Percentiles rank a stretch among this genome's conserved stretches.
These are phyloP conservation scores for Wickerhamomyces alni DNA, from an alignment of 805 yeast species.

Conservation along the genomic window DNA sequence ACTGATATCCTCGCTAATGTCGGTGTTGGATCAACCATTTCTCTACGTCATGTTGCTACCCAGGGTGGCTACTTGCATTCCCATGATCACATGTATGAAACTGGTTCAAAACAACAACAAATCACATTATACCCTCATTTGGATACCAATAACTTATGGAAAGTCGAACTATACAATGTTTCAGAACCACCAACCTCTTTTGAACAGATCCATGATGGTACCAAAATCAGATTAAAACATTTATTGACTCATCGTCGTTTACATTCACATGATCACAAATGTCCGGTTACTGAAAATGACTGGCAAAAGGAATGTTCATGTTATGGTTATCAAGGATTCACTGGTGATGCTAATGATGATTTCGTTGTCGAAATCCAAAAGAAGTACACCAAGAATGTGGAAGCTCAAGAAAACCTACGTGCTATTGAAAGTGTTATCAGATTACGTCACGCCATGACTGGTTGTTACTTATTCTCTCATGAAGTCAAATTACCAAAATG, in stretches of 20 bases:
- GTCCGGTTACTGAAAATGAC: conserved; percentile 67
- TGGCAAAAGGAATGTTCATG: conserved; percentile 82
- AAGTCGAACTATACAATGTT: conserved; percentile 59
- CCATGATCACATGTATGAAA: conserved; percentile 63
- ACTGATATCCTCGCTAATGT: conserved; percentile 53
- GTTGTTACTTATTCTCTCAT: conserved; percentile 72
- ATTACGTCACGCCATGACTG: conserved; percentile 74
- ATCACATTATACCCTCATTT: conserved; percentile 74
- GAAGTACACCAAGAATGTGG: conserved; percentile 41
- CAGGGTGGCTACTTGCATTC: conserved; percentile 81
- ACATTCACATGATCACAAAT: conserved; percentile 79
- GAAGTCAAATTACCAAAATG: conserved; percentile 71
- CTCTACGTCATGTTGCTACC: conserved; percentile 64
- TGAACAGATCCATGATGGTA: conserved; percentile 59
- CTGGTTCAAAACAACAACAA: conserved; percentile 84
- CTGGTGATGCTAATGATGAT: conserved; percentile 82
- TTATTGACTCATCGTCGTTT: conserved; percentile 53
- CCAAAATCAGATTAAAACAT: conserved; percentile 66
- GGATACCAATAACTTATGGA: conserved; percentile 71
- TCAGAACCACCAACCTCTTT: conserved; percentile 52
- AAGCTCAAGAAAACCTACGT: conserved; percentile 48
- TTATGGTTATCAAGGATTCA: conserved; percentile 73
- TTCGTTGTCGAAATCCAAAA: conserved; percentile 69
- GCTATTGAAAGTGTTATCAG: conserved; percentile 69
- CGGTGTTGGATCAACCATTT: conserved; percentile 63